A percentile compares a stretch with the other conserved stretches of the same genome.
Evolutionary conservation across 306 rosid species (phyloP).

Genomic region (Gastrolobium villosum): DNA sequence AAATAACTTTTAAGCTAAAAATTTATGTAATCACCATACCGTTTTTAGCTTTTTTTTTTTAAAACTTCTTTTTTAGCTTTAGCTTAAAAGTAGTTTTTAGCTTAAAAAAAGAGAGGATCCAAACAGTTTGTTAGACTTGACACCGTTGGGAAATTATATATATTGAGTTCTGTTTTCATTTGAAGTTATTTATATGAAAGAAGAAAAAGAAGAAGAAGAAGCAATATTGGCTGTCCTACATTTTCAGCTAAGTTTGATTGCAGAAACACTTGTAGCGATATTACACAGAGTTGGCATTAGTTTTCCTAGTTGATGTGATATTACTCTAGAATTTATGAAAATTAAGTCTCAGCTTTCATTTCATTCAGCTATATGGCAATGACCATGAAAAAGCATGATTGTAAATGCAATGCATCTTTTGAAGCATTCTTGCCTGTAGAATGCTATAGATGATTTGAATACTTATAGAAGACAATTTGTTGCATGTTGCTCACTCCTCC

Average conservation of each 20-base stretch:
- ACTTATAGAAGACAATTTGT: slow-evolving; percentile 11
- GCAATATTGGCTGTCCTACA: neutral
- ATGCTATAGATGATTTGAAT: slow-evolving; percentile 9
- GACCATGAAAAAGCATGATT: neutral
- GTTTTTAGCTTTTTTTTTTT: too few species aligned
- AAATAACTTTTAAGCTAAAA: too few species aligned
- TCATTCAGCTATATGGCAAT: slow-evolving; percentile 1
- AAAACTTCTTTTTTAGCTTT: too few species aligned
- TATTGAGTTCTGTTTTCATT: slow-evolving; percentile 12
- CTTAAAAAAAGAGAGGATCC: too few species aligned
- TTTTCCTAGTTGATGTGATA: slow-evolving; percentile 31
- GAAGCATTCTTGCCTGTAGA: slow-evolving; percentile 3
- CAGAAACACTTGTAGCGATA: neutral
- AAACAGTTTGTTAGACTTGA: neutral
- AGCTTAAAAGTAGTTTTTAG: too few species aligned
- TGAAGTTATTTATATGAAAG: slow-evolving; percentile 1
- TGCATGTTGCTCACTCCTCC: neutral
- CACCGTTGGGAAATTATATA: slow-evolving; percentile 1
- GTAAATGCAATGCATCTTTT: slow-evolving; percentile 18
- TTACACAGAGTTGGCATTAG: neutral
- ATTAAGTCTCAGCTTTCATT: slow-evolving; percentile 23
- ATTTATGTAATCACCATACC: too few species aligned
- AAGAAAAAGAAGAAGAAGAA: neutral
- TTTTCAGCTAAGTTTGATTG: neutral
- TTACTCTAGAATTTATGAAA: slow-evolving; percentile 1